Evolutionary conservation across 1,284 basidiomycete genomes (phyloP), one percentile per base, ranked within the genome.

Genomic region (Ustilago loliicola): DNA sequence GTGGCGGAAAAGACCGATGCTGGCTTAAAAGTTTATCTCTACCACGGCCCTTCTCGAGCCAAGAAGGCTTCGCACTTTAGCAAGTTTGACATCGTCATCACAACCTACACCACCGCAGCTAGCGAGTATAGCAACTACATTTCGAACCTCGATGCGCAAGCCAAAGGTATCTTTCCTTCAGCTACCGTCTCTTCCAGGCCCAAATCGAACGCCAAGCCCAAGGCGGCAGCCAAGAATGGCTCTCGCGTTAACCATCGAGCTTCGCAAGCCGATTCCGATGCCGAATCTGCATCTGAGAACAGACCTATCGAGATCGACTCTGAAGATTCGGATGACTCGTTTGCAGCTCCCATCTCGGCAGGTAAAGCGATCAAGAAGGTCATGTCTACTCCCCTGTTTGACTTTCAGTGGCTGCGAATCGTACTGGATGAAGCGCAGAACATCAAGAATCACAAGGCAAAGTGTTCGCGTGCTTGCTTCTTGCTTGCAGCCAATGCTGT

Each of bases 341-440:
- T 71, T 21, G 56, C 66, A 17, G 64, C 27, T 13, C 59, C 55
- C 0, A 17, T 47, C 9, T 25, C 69, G 11, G 21, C 60, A 17
- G 87, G 87, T 58, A 88, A 87, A 68, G 88, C 88, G 42, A 87
- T 85, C 81, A 87, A 86, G 21, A 88, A 87, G 61, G 29, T 56
- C 54, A 56, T 67, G 74, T 59, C 64, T 8, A 65, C 76, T 17
- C 93, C 94, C 0, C 85, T 98, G 17, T 97, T 94, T 80, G 89
- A 90, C 13, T 89, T 93, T 51, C 91, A 91, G 77, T 98, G 94
- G 94, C 92, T 91, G 86, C 90, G 95, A 8, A 89, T 96, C 59
- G 93, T 96, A 19, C 89, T 97, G 0, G 95, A 98, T 83, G 96
- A 99, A 86, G 96, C 96, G 0, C 96, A 99, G 84, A 95, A 93